Conservation (phyloP, 257 asterid genomes). For the Solanum clarkiae region DNA sequence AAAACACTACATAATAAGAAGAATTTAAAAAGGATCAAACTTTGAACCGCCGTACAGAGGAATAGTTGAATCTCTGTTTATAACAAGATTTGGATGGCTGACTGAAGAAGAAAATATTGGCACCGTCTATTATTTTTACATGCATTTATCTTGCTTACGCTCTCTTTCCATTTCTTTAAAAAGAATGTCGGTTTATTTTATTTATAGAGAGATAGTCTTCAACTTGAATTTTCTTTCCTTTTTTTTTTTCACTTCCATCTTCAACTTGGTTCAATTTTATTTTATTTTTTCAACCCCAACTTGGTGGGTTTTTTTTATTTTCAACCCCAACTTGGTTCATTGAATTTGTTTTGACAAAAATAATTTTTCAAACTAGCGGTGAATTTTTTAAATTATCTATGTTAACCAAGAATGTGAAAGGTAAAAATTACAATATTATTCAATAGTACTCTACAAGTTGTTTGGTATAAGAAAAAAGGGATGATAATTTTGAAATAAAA, state of each 20-base stretch:
- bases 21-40: background rate
- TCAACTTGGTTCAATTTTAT: slow-evolving; percentile 5
- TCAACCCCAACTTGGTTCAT: background rate
- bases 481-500: too few relatives aligned
- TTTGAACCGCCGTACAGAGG: slow-evolving; percentile 8
- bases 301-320: background rate
- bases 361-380: background rate
- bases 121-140: slow-evolving; percentile 7
- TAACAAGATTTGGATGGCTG: background rate
- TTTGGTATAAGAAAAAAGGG: too few relatives aligned
- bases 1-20: background rate
- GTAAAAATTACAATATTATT: too few relatives aligned
- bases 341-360: background rate
- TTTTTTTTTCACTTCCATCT: background rate
- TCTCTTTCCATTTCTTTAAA: slow-evolving; percentile 1
- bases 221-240: slow-evolving; percentile 1
- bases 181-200: slow-evolving; percentile 33
- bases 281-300: background rate
- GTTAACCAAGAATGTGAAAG: too few relatives aligned
- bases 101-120: slow-evolving; percentile 9
- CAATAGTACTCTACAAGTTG: too few relatives aligned
- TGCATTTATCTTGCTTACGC: slow-evolving; percentile 6
- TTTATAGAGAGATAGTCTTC: background rate
- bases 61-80: background rate
- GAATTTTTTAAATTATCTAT: background rate